Evolutionary conservation across 1,284 basidiomycete genomes (phyloP).

Genomic region (Melampsora americana): DNA sequence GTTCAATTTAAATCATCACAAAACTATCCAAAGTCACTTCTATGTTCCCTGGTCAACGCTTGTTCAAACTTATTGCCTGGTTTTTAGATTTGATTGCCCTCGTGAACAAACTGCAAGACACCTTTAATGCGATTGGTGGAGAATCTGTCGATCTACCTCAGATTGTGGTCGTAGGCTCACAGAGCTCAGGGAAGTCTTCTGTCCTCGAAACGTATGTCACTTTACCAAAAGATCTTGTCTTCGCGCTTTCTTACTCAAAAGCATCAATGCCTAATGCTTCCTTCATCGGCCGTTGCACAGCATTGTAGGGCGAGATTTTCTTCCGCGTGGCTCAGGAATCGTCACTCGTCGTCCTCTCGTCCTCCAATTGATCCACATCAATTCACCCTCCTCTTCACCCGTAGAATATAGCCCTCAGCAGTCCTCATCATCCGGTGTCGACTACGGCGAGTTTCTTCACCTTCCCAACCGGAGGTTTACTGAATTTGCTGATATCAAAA

Average conservation of each 20-base stretch:
- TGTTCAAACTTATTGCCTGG: background rate
- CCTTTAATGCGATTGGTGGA: constrained; percentile 55
- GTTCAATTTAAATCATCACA: background rate
- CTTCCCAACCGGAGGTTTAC: constrained; percentile 85
- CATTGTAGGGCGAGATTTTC: constrained; percentile 65
- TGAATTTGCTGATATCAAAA: constrained; percentile 87
- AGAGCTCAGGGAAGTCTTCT: constrained; percentile 61
- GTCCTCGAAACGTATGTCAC: constrained; percentile 72
- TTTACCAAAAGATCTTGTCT: constrained; percentile 9
- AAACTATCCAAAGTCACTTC: background rate
- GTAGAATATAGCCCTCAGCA: constrained; percentile 25
- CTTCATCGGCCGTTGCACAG: background rate
- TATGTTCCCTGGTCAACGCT: background rate
- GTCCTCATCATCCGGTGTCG: constrained; percentile 57
- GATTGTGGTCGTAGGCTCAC: constrained; percentile 57
- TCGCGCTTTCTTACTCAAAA: constrained; percentile 58
- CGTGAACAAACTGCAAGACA: constrained; percentile 84
- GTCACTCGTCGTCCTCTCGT: constrained; percentile 92
- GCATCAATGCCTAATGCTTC: constrained; percentile 66
- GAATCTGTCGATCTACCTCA: constrained; percentile 61
- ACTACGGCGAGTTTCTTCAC: constrained; percentile 97
- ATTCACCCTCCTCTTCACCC: constrained; percentile 57
- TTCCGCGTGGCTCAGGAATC: constrained; percentile 81
- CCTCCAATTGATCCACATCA: constrained; percentile 84
- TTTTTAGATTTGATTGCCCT: constrained; percentile 77